Conservation (phyloP, 1,139 yeast species). For the Tardiomyces blankii region DNA sequence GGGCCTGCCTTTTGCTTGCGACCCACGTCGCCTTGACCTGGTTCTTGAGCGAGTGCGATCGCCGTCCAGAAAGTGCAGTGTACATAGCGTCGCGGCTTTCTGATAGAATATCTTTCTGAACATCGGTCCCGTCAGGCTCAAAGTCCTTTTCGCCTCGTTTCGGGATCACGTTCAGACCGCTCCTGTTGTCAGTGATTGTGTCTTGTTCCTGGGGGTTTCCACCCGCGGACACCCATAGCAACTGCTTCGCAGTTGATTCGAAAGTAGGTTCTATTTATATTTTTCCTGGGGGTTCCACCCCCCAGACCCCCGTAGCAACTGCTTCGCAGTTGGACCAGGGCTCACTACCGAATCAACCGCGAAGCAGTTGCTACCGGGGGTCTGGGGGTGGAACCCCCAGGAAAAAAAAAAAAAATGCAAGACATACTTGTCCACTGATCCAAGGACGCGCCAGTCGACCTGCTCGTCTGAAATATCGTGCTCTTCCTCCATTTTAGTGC, state of each 20-base stretch:
- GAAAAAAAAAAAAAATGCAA: constrained; percentile 11
- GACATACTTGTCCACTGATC: constrained; percentile 2
- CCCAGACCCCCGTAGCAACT: no score
- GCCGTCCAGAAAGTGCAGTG: constrained; percentile 44
- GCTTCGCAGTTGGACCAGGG: no score
- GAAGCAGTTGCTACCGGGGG: no score
- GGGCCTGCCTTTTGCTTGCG: constrained; percentile 27
- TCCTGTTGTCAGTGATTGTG: neutral
- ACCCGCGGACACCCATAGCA: no score
- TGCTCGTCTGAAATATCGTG: constrained; percentile 46
- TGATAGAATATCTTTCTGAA: constrained; percentile 42
- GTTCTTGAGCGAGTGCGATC: constrained; percentile 49
- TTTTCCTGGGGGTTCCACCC: no score
- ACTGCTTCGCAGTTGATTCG: no score
- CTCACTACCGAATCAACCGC: no score
- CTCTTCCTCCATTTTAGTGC: constrained; percentile 1
- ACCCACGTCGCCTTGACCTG: constrained; percentile 29
- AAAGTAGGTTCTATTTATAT: no score
- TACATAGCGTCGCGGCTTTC: constrained; percentile 65
- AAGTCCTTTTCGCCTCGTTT: constrained; percentile 78
- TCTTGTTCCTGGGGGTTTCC: no score
- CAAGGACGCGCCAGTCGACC: constrained; percentile 56
- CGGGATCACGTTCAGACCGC: constrained; percentile 31
- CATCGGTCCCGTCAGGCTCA: constrained; percentile 68
- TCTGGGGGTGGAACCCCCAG: no score